Evolutionary conservation across 768 basidiomycete genomes (phyloP).

Genomic region (Mycena maculata): DNA sequence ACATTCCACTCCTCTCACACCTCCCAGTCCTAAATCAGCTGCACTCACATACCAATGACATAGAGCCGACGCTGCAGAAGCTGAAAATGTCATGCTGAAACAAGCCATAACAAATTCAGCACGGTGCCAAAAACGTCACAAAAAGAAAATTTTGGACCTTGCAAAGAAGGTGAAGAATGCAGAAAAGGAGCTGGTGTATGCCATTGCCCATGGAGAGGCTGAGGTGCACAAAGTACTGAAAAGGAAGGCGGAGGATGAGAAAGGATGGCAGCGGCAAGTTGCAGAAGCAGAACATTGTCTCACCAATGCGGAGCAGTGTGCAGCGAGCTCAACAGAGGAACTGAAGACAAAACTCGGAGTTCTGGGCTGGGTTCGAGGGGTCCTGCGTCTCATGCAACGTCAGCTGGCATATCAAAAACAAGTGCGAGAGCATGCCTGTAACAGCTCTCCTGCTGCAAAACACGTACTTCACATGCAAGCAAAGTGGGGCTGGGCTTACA

Average conservation of each 20-base stretch:
- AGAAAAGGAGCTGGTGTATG: neutral
- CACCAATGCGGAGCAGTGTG: neutral
- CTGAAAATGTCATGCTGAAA: too few species aligned
- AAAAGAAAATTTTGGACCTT: neutral
- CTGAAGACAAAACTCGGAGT: conserved; percentile 2
- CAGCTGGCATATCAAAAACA: neutral
- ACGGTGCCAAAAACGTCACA: neutral
- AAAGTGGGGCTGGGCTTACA: too few species aligned
- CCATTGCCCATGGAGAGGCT: conserved; percentile 15
- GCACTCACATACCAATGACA: too few species aligned
- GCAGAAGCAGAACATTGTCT: conserved; percentile 5
- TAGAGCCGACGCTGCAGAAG: too few species aligned
- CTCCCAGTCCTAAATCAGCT: too few species aligned
- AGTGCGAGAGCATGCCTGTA: neutral
- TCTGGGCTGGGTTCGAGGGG: conserved; percentile 3
- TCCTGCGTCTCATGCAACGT: neutral
- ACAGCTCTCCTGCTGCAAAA: conserved; percentile 7
- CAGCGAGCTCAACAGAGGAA: neutral
- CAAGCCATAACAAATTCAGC: conserved; percentile 11
- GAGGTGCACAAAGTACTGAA: conserved; percentile 10
- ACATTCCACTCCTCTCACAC: too few species aligned
- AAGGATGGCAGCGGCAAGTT: conserved; percentile 6
- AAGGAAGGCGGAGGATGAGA: conserved; percentile 11
- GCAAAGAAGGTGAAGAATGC: neutral
- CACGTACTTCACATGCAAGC: too few species aligned